Evolutionary conservation across 169 alveolate species (phyloP).

Genomic region (Babesia bigemina): DNA sequence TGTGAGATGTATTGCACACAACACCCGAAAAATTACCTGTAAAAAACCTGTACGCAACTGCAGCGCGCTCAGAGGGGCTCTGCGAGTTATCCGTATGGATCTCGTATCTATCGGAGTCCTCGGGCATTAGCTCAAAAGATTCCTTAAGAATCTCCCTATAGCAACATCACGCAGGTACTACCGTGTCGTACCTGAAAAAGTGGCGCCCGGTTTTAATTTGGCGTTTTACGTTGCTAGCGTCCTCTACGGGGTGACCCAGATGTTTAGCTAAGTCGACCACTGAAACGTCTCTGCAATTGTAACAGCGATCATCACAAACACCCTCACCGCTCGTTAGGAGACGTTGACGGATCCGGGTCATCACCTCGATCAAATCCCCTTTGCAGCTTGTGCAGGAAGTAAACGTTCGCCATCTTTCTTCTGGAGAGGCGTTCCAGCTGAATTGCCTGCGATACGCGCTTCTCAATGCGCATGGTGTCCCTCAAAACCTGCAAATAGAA

Average conservation of each 20-base stretch:
- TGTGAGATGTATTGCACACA: background rate
- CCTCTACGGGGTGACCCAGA: constrained; percentile 75
- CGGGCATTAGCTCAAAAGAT: constrained; percentile 80
- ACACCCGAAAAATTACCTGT: constrained; percentile 19
- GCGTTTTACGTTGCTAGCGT: constrained; percentile 67
- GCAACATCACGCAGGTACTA: background rate
- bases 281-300: constrained; percentile 37
- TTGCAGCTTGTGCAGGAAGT: constrained; percentile 80
- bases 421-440: constrained; percentile 79
- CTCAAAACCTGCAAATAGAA: constrained; percentile 14
- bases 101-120: constrained; percentile 76
- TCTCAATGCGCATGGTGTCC: constrained; percentile 66
- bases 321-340: constrained; percentile 45
- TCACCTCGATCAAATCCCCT: constrained; percentile 46
- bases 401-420: constrained; percentile 75
- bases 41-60: constrained; percentile 72
- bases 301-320: constrained; percentile 4
- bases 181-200: constrained; percentile 55
- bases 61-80: constrained; percentile 73
- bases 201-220: constrained; percentile 68
- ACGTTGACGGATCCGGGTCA: background rate
- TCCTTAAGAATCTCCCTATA: constrained; percentile 76
- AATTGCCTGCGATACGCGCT: constrained; percentile 74
- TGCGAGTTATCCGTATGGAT: constrained; percentile 31
- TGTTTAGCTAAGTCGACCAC: constrained; percentile 68